Conservation (phyloP, 1,284 basidiomycete species). For the Irpex lacteus region DNA sequence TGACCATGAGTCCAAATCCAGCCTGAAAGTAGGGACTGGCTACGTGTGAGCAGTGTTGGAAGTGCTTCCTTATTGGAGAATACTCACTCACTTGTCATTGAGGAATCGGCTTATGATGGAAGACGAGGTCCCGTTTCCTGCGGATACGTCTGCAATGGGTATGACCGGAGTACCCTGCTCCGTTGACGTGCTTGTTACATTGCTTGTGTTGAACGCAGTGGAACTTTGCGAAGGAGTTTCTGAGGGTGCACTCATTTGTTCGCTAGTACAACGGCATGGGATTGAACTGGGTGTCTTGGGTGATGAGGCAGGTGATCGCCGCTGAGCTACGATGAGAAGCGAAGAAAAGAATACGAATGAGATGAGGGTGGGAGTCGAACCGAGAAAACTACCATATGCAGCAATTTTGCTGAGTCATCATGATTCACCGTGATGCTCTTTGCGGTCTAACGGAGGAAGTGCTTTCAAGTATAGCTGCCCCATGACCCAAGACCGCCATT, state of each 20-base stretch:
- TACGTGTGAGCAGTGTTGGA: conserved; percentile 16
- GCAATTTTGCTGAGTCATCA: not conserved
- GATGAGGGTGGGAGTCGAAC: not conserved
- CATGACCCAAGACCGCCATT: no score
- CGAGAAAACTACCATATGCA: not conserved
- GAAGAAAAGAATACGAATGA: no score
- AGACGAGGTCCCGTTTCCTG: not conserved
- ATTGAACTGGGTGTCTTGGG: not conserved
- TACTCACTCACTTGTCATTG: conserved; percentile 12
- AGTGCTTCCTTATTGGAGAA: not conserved
- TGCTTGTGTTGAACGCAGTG: not conserved
- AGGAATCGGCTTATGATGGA: conserved; percentile 9
- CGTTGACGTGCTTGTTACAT: not conserved
- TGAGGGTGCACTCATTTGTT: not conserved
- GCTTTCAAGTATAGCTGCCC: no score
- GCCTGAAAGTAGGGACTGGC: conserved; percentile 93
- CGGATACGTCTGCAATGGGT: not conserved
- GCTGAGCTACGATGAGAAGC: no score
- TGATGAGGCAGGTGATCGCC: not conserved
- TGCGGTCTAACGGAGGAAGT: no score
- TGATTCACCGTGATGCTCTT: not conserved
- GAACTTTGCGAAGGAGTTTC: not conserved
- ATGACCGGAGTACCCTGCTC: not conserved
- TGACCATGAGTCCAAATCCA: conserved; percentile 93
- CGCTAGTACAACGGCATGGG: not conserved